phyloP scores from a whole-genome alignment of 1,284 basidiomycete species.

The Fistulina hepatica region DNA sequence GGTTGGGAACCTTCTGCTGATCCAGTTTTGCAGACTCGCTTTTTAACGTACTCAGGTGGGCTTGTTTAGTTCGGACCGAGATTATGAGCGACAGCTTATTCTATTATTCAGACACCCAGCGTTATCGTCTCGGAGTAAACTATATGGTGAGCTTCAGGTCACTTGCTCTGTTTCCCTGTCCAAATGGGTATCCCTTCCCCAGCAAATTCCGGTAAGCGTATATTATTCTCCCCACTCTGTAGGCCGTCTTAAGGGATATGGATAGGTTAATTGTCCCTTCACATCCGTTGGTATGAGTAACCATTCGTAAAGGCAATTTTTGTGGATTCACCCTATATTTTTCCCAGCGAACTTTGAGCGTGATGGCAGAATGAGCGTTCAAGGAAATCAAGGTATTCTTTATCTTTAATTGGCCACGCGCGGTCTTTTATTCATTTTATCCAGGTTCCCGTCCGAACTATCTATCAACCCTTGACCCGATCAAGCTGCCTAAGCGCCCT shows the following conservation, averaged over 20 bases:
- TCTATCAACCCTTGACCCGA: slow-evolving; percentile 44
- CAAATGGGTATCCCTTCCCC: not conserved
- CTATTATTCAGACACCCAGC: slow-evolving; percentile 37
- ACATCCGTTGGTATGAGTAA: slow-evolving; percentile 26
- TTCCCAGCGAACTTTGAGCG: slow-evolving; percentile 62
- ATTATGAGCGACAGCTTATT: slow-evolving; percentile 13
- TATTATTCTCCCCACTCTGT: too few species aligned
- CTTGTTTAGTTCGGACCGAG: slow-evolving; percentile 13
- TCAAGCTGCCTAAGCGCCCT: slow-evolving; percentile 29
- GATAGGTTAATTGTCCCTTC: slow-evolving; percentile 52
- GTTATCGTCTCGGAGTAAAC: slow-evolving; percentile 61
- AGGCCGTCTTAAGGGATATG: too few species aligned
- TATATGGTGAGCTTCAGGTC: slow-evolving; percentile 27
- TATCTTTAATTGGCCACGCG: not conserved
- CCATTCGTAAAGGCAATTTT: not conserved
- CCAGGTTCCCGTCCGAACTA: slow-evolving; percentile 49
- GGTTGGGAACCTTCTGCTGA: slow-evolving; percentile 76
- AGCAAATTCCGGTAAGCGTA: slow-evolving; percentile 65
- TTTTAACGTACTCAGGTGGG: slow-evolving; percentile 73
- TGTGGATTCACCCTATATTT: not conserved
- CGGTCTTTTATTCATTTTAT: not conserved
- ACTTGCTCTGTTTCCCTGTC: not conserved
- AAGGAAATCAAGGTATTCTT: slow-evolving; percentile 47
- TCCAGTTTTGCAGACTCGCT: slow-evolving; percentile 70
- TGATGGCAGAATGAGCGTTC: slow-evolving; percentile 38